Percentiles rank a stretch among this genome's conserved stretches.
These are phyloP conservation scores for Ehretia macrophylla DNA, from an alignment of 257 asterid species.

Conservation along the genomic window DNA sequence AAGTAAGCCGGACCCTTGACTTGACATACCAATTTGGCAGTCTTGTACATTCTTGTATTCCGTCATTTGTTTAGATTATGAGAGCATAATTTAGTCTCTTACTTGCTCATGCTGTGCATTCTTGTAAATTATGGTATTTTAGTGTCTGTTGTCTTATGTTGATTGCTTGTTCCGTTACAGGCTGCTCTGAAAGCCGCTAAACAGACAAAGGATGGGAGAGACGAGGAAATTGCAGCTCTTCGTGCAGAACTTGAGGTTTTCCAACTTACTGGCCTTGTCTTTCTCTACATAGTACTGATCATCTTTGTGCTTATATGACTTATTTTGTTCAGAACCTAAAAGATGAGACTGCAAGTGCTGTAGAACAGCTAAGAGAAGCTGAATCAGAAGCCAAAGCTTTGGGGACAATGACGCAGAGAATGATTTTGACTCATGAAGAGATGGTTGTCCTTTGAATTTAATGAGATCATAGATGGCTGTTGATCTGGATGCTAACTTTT, in stretches of 20 bases:
- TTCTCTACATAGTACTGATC: constrained; percentile 8
- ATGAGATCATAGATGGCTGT: constrained; percentile 1
- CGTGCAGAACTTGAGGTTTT: constrained; percentile 76
- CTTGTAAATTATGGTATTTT: not conserved
- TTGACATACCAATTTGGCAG: not conserved
- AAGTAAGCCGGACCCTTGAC: constrained; percentile 46
- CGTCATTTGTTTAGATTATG: not conserved
- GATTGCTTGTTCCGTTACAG: constrained; percentile 34
- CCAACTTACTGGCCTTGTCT: constrained; percentile 10
- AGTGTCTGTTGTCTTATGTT: constrained; percentile 4
- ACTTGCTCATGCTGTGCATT: too few species aligned
- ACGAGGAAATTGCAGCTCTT: constrained; percentile 66
- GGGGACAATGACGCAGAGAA: constrained; percentile 90
- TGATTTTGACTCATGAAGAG: constrained; percentile 97
- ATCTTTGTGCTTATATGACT: constrained; percentile 18
- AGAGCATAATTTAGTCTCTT: too few species aligned
- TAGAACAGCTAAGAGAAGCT: constrained; percentile 84
- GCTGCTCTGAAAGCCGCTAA: constrained; percentile 88
- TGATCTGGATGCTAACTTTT: constrained; percentile 1
- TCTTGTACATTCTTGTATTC: not conserved
- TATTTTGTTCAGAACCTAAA: constrained; percentile 60
- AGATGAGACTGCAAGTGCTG: constrained; percentile 56
- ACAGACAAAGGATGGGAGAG: constrained; percentile 80
- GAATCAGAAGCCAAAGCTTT: constrained; percentile 95
- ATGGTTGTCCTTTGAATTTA: constrained; percentile 53